These are phyloP conservation scores for Kurtzmaniella quercitrusa DNA, from an alignment of 1,139 yeast species.

Conservation along the genomic window DNA sequence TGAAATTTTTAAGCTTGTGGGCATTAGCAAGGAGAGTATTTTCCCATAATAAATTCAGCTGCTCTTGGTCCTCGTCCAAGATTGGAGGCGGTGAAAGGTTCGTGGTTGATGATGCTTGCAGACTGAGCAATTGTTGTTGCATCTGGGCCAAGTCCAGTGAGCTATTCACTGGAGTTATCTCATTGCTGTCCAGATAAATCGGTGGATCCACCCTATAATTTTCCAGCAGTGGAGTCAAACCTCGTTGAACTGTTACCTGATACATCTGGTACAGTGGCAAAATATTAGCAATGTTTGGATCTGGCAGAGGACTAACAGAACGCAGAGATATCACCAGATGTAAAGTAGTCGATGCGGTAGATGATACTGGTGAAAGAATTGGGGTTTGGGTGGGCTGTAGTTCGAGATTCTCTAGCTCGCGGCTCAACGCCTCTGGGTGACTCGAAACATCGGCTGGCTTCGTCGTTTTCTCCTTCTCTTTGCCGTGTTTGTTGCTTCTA, in stretches of 20 bases:
- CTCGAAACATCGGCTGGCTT: background rate
- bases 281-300: slow-evolving; percentile 35
- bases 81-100: background rate
- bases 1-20: slow-evolving; percentile 35
- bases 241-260: slow-evolving; percentile 39
- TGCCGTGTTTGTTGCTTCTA: background rate
- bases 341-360: background rate
- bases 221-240: slow-evolving; percentile 35
- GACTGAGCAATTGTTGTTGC: slow-evolving; percentile 7
- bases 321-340: slow-evolving; percentile 1
- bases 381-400: background rate
- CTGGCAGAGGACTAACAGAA: slow-evolving; percentile 8
- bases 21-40: slow-evolving; percentile 42
- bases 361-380: background rate
- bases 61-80: background rate
- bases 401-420: background rate
- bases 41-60: slow-evolving; percentile 30
- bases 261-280: slow-evolving; percentile 47
- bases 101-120: slow-evolving; percentile 16
- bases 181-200: slow-evolving; percentile 30
- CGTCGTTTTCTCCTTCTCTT: background rate
- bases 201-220: slow-evolving; percentile 43
- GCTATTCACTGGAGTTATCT: slow-evolving; percentile 2
- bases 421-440: background rate
- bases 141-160: background rate